Base-by-base conservation (phyloP, 805 yeast species). In the Lipomyces yamanashiensis region DNA sequence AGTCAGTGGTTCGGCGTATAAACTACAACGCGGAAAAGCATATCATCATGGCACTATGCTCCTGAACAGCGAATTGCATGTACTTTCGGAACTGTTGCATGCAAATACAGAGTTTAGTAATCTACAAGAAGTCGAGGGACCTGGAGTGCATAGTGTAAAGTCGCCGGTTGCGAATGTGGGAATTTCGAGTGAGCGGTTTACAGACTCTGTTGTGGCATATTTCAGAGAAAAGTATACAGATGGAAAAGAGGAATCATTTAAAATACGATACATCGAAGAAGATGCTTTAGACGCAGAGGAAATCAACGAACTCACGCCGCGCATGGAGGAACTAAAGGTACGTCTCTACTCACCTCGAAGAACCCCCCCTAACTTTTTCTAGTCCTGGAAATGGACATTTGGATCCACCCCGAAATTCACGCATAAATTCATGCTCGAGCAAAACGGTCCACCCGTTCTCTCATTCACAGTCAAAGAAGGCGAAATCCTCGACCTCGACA, bases 1-100 rank as follows among this genome's bases (percentile, higher is more conserved):
- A 72, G 85, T 95, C 4, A 88, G 96, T 70, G 99, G 99, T 0
- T 89, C 96, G 7, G 98, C 99, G 0, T 95, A 84, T 75, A 92
- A 92, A 73, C 80, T 95, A 39, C 87, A 96, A 5, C 82, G 83
- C 54, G 92, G 95, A 0, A 85, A 85, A 70, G 86, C 96, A 7
- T 87, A 92, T 69, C 99, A 95, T 73, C 99, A 95, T 77, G 99
- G 98, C 0, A 95, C 99, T 0, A 90, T 95, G 97, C 79, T 95
- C 7, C 78, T 95, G 28, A 77, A 83, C 59, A 86, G 96, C 48
- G 79, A 86, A 44, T 76, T 95, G 33, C 80, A 79, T n/a, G 75
- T 80, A 0, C 78, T 95, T 62, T 79, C 86, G 1, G 79, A 83
- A n/a, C 73, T 90, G 13, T 78, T 95, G 63, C 67, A 64, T 44